Base-by-base conservation (phyloP, 179 eudicot genomes). In the Amaranthus tricolor region DNA sequence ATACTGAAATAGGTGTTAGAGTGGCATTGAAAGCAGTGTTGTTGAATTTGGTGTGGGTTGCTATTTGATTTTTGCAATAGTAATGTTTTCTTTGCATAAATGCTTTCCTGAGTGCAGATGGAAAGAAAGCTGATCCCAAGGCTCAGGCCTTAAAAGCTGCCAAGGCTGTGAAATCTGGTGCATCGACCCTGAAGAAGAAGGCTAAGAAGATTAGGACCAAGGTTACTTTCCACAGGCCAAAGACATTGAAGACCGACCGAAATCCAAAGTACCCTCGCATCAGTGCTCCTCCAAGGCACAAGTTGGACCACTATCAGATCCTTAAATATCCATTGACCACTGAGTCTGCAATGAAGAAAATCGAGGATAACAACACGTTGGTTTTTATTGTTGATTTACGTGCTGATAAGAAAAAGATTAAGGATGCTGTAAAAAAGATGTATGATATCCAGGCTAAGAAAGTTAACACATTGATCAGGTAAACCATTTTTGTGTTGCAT, bases 401-500 rank as follows among this genome's bases (percentile, higher is more conserved):
- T 61, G 83, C 86, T 17, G 86, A 83, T 51, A 51, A 51, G 13
- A 51, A 51, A 12, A 51, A 51, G 54, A 51, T 51, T 51, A 51
- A 51, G 54, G 54, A 51, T 51, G 54, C 13, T 51, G 54, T 51
- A 1, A 51, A 51, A 12, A 51, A 51, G 54, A 51, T 51, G 54
- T 51, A 51, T 51, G 54, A 51, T 51, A 83, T 83, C 48, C 83
- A 80, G 56, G 81, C 86, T 0, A 83, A 83, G 76, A 83, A 80
- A 77, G 86, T 83, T 3, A 83, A 83, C 57, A 83, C 86, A 47
- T 77, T 83, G 74, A 65, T 83, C 77, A 83, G 86, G 86, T 83
- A 77, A 31, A 31, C 40, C 40, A 31, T 31, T 31, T 31, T 31
- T 31, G n/a, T 31, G 40, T 31, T 31, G 3, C 3, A 31, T 31